phyloP scores from a whole-genome alignment of 2,329 filamentous ascomycete species.

The Rhexocercosporidium sp. region DNA sequence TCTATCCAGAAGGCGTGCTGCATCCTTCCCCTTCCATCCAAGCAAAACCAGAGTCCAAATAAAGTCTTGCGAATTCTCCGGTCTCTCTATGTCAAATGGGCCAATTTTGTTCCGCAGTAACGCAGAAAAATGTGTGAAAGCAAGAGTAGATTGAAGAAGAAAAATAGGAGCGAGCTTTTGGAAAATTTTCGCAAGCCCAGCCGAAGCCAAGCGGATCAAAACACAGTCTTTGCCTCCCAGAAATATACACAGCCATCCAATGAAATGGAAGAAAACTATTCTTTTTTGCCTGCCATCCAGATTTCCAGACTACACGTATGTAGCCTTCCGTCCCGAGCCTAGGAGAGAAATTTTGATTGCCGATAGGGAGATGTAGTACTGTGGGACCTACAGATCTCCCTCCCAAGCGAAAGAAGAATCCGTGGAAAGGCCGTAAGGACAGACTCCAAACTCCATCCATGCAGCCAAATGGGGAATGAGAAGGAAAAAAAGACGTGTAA shows the following conservation, averaged over 20 bases:
- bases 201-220: background rate
- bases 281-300: background rate
- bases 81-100: too few relatives aligned
- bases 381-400: constrained; percentile 13
- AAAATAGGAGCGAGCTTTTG: background rate
- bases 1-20: too few relatives aligned
- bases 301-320: background rate
- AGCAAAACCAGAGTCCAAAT: too few relatives aligned
- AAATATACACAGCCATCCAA: background rate
- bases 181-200: background rate
- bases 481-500: background rate
- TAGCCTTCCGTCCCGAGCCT: background rate
- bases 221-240: background rate
- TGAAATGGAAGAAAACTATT: background rate
- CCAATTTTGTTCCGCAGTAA: too few relatives aligned
- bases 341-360: background rate
- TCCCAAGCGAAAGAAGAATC: background rate
- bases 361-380: constrained; percentile 7
- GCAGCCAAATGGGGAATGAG: background rate
- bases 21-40: too few relatives aligned
- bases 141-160: background rate
- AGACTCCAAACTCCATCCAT: constrained; percentile 1
- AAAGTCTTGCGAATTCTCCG: too few relatives aligned
- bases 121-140: too few relatives aligned
- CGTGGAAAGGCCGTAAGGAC: background rate